Evolutionary conservation across 768 basidiomycete genomes (phyloP).

Genomic region (Leccinum barrowsii): DNA sequence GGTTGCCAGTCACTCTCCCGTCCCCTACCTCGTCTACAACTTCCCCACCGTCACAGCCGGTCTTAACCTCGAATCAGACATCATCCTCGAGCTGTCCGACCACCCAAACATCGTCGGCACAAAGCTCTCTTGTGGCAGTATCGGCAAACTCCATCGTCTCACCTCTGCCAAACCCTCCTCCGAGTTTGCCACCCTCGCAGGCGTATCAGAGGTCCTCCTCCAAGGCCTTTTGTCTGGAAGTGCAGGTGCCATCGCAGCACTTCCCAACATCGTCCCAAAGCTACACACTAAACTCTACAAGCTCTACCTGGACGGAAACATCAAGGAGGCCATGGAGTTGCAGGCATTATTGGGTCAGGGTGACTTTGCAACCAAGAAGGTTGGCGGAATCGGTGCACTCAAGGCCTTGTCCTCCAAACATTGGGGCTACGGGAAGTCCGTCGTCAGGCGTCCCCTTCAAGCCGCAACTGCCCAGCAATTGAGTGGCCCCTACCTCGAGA

Average conservation of each 20-base stretch:
- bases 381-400: constrained; percentile 66
- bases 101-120: constrained; percentile 86
- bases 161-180: constrained; percentile 50
- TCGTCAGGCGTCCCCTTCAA: constrained; percentile 50
- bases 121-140: constrained; percentile 81
- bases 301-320: constrained; percentile 49
- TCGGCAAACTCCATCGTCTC: constrained; percentile 80
- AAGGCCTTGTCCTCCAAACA: constrained; percentile 60
- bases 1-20: constrained; percentile 67
- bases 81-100: constrained; percentile 59
- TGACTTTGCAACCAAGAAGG: constrained; percentile 60
- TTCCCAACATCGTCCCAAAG: constrained; percentile 61
- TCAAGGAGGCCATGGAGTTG: constrained; percentile 55
- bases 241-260: constrained; percentile 63
- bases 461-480: constrained; percentile 37
- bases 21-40: constrained; percentile 81
- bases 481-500: constrained; percentile 36
- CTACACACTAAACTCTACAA: constrained; percentile 48
- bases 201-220: constrained; percentile 67
- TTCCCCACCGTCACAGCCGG: constrained; percentile 81
- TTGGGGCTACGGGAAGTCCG: constrained; percentile 58
- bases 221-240: constrained; percentile 60
- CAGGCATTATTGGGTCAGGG: constrained; percentile 62
- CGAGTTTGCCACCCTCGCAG: constrained; percentile 70
- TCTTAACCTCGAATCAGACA: constrained; percentile 80